phyloP scores from a whole-genome alignment of 345 rosid genomes.

The Brassica cretica region DNA sequence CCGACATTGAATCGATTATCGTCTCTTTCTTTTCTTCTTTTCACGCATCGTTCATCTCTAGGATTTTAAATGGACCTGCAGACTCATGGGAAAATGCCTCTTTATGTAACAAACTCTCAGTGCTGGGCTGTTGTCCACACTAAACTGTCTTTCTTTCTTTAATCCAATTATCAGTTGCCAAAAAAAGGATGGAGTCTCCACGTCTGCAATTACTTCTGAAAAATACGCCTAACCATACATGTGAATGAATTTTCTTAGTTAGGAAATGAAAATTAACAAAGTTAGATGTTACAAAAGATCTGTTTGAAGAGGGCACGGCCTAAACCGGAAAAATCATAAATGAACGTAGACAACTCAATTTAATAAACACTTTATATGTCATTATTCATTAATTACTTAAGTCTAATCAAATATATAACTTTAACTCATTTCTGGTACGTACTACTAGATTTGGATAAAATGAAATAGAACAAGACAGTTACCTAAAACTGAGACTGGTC shows the following conservation, averaged over 20 bases:
- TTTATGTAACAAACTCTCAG: too few species aligned
- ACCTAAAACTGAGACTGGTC: constrained; percentile 16
- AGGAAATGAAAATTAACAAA: background rate
- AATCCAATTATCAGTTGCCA: too few species aligned
- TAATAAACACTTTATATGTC: background rate
- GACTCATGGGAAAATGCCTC: too few species aligned
- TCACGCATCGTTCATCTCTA: too few species aligned
- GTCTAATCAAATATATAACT: constrained; percentile 1
- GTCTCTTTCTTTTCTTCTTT: too few species aligned
- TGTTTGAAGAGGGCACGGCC: background rate
- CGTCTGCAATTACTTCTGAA: background rate
- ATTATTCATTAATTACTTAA: background rate
- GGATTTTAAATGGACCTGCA: too few species aligned
- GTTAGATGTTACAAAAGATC: background rate
- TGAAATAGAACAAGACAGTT: constrained; percentile 17
- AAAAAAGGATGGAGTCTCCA: background rate
- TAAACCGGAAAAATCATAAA: constrained; percentile 15
- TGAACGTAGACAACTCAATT: background rate
- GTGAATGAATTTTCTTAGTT: constrained; percentile 3
- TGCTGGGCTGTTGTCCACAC: too few species aligned
- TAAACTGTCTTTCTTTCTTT: too few species aligned
- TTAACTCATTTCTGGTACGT: constrained; percentile 4
- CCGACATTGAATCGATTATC: too few species aligned
- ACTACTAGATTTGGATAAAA: background rate
- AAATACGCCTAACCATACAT: background rate